These are phyloP conservation scores for Chionographis japonica DNA, from an alignment of 106 monocot species.

Conservation along the genomic window DNA sequence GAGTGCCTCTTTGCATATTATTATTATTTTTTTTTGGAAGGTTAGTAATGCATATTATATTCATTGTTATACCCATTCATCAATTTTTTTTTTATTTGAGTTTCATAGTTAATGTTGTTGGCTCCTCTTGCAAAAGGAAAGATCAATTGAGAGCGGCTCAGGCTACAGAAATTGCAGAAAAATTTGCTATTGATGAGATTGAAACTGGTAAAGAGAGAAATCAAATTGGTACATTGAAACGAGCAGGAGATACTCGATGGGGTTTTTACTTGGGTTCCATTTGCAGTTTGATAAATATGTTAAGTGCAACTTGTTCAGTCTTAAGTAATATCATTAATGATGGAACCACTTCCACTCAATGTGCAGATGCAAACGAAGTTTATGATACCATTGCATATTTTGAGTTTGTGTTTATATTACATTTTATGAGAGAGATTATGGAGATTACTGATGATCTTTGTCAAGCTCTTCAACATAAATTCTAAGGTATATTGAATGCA, in stretches of 20 bases:
- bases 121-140: no score
- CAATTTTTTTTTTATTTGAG: no score
- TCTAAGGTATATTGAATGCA: no score
- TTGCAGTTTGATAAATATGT: slow-evolving; percentile 14
- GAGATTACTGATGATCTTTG: no score
- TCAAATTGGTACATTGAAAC: slow-evolving; percentile 17
- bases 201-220: background rate
- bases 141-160: no score
- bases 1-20: no score
- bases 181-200: slow-evolving; percentile 4
- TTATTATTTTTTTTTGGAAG: no score
- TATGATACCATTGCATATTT: slow-evolving; percentile 3
- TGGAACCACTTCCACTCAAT: background rate
- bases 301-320: slow-evolving; percentile 5
- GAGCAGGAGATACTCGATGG: slow-evolving; percentile 13
- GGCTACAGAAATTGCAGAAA: background rate
- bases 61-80: no score
- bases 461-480: no score
- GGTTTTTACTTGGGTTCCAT: slow-evolving; percentile 15
- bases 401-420: background rate
- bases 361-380: slow-evolving; percentile 1
- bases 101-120: no score
- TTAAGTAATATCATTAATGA: slow-evolving; percentile 1
- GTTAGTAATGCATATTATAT: no score
- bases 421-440: no score